A percentile compares a stretch with the other conserved stretches of the same genome.
Conservation (phyloP, 2,329 filamentous ascomycete species). For the Clarireedia sp. region DNA sequence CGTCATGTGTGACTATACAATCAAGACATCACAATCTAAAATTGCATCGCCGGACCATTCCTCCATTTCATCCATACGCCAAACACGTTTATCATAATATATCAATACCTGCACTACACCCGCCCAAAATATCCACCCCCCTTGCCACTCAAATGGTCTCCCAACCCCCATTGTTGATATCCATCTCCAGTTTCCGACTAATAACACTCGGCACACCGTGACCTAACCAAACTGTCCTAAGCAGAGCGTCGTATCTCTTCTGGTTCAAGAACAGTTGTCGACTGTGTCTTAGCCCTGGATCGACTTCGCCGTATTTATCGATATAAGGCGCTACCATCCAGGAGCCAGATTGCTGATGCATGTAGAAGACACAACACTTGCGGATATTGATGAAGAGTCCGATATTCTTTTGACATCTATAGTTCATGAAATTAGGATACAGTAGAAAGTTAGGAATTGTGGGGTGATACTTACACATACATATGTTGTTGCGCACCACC, state of each 20-base stretch:
- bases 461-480: slow-evolving; percentile 46
- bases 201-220: slow-evolving; percentile 86
- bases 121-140: no score
- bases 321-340: slow-evolving; percentile 88
- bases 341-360: slow-evolving; percentile 73
- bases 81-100: neutral
- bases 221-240: slow-evolving; percentile 77
- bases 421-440: slow-evolving; percentile 19
- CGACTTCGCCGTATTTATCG: slow-evolving; percentile 91
- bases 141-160: slow-evolving; percentile 54
- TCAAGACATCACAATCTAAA: neutral
- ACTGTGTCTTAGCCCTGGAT: slow-evolving; percentile 79
- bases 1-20: neutral
- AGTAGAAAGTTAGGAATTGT: neutral
- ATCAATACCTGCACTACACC: neutral
- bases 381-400: slow-evolving; percentile 96
- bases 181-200: slow-evolving; percentile 80
- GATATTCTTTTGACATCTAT: slow-evolving; percentile 76
- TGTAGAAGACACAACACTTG: slow-evolving; percentile 86
- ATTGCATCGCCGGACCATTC: neutral
- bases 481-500: slow-evolving; percentile 91
- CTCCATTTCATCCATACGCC: neutral
- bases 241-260: slow-evolving; percentile 81
- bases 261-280: slow-evolving; percentile 90
- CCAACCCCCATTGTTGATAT: slow-evolving; percentile 97